Evolutionary conservation across 2,329 filamentous ascomycete species (phyloP), one percentile per base, ranked within the genome.

Genomic region (Fusarium sterilihyphosum): DNA sequence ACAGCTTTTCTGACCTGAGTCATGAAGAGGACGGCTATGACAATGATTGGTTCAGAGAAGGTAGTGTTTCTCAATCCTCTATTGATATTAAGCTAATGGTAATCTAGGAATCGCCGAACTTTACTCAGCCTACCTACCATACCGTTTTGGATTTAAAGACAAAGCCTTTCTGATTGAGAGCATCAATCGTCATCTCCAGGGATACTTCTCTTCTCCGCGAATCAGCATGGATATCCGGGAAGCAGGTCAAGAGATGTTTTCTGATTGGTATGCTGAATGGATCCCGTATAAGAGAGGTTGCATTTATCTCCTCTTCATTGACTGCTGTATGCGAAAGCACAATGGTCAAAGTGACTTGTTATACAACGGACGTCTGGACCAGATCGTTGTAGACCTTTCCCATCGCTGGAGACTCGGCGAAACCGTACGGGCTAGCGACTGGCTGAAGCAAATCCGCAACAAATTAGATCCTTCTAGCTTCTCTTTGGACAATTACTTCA

Each of bases 381-480:
- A 44, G 14, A 44, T 44, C 9, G n/a, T 44, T 2, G 16, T 24
- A 13, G 16, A 44, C n/a, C n/a, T 44, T 10, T 44, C 41, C 14
- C 22, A 1, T 17, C 41, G 41, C 6, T 44, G 41, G 41, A 44
- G 41, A 18, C 4, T n/a, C 4, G n/a, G 41, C 4, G 16, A 44
- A 8, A 24, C 14, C 18, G 41, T 24, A 44, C n/a, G 14, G 16
- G 41, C n/a, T 18, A 24, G n/a, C 8, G 41, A 44, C 41, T 44
- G 41, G n/a, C 41, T 44, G 16, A 8, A 12, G 6, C n/a, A 5
- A 18, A 44, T 44, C 10, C n/a, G 16, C 41, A 44, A 12, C n/a
- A 6, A 24, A 18, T 44, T 44, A 10, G 16, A 17, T n/a, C 1
- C 11, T 0, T 1, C 41, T 3, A 0, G 1, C 8, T 17, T 11